A percentile compares a stretch with the other conserved stretches of the same genome.
These are phyloP conservation scores for Trichoderma erinaceum DNA, from an alignment of 495 filamentous ascomycete genomes.

Conservation along the genomic window DNA sequence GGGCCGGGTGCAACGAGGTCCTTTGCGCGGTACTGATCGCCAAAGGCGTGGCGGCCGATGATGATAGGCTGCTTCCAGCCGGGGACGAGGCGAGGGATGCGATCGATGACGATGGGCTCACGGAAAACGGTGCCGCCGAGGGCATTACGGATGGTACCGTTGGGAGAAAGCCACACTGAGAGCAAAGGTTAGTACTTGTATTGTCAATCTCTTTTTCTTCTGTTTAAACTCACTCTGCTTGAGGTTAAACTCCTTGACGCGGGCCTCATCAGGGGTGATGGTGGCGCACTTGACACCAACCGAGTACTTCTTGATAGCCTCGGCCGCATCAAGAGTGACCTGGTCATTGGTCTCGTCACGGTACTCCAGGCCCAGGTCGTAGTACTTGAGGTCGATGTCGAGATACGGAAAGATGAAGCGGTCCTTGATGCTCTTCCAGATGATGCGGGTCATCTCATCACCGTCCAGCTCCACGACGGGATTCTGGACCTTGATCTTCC, in stretches of 20 bases:
- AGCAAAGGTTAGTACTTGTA: slow-evolving; percentile 18
- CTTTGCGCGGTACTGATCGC: slow-evolving; percentile 96
- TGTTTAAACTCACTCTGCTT: slow-evolving; percentile 71
- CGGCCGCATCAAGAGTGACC: slow-evolving; percentile 88
- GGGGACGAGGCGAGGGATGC: slow-evolving; percentile 84
- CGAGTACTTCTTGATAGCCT: slow-evolving; percentile 97
- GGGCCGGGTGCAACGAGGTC: slow-evolving; percentile 74
- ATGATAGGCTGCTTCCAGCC: slow-evolving; percentile 99
- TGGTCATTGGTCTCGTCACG: slow-evolving; percentile 93
- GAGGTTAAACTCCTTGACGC: slow-evolving; percentile 94
- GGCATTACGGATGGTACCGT: slow-evolving; percentile 94
- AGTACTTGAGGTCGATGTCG: slow-evolving; percentile 97
- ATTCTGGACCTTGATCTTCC: slow-evolving; percentile 95
- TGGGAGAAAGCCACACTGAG: slow-evolving; percentile 94
- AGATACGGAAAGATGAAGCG: slow-evolving; percentile 96
- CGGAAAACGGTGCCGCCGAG: slow-evolving; percentile 97
- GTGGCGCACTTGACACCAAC: slow-evolving; percentile 99
- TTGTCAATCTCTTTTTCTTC: neutral
- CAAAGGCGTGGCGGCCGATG: slow-evolving; percentile 96
- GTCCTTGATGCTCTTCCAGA: slow-evolving; percentile 97
- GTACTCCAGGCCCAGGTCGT: slow-evolving; percentile 91
- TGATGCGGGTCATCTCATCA: slow-evolving; percentile 99
- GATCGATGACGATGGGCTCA: slow-evolving; percentile 92
- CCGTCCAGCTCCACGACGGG: slow-evolving; percentile 96
- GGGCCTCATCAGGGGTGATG: slow-evolving; percentile 94